Conservation (phyloP, 306 rosid species). For the Inga laurina region DNA sequence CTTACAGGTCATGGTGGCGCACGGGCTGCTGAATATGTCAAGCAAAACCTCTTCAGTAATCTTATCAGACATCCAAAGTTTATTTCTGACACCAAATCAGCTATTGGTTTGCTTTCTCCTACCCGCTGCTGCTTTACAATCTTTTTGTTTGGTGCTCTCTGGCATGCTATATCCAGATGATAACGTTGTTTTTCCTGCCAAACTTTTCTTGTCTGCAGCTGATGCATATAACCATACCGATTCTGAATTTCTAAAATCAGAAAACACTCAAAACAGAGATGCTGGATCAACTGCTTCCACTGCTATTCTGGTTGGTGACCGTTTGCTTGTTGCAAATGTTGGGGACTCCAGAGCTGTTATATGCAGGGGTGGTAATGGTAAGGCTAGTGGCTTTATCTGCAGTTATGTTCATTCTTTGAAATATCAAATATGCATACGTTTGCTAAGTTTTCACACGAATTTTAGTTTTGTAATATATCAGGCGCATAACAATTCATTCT, state of each 20-base stretch:
- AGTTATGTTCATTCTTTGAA: not conserved
- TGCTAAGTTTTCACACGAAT: not conserved
- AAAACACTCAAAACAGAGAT: slow-evolving; percentile 88
- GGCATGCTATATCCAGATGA: slow-evolving; percentile 23
- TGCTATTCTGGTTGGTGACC: slow-evolving; percentile 94
- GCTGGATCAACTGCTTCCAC: slow-evolving; percentile 99
- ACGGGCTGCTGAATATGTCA: slow-evolving; percentile 97
- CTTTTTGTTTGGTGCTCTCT: slow-evolving; percentile 5
- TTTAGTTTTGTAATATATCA: slow-evolving; percentile 3
- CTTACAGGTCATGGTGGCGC: slow-evolving; percentile 97
- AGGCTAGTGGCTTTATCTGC: slow-evolving; percentile 28
- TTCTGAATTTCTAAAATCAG: slow-evolving; percentile 92
- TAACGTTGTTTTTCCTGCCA: slow-evolving; percentile 2
- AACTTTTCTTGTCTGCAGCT: slow-evolving; percentile 54
- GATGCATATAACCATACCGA: slow-evolving; percentile 94
- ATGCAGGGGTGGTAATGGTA: slow-evolving; percentile 93
- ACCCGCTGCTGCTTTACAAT: not conserved
- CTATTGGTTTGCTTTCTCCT: slow-evolving; percentile 60
- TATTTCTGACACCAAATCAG: slow-evolving; percentile 93
- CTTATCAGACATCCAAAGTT: slow-evolving; percentile 91
- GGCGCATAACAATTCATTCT: not conserved
- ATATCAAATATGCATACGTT: not conserved
- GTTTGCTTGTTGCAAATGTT: slow-evolving; percentile 95
- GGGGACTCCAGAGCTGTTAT: slow-evolving; percentile 97
- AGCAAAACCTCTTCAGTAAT: slow-evolving; percentile 93